Conservation (phyloP, 2,329 filamentous ascomycete species). For the Juglanconis oblonga region DNA sequence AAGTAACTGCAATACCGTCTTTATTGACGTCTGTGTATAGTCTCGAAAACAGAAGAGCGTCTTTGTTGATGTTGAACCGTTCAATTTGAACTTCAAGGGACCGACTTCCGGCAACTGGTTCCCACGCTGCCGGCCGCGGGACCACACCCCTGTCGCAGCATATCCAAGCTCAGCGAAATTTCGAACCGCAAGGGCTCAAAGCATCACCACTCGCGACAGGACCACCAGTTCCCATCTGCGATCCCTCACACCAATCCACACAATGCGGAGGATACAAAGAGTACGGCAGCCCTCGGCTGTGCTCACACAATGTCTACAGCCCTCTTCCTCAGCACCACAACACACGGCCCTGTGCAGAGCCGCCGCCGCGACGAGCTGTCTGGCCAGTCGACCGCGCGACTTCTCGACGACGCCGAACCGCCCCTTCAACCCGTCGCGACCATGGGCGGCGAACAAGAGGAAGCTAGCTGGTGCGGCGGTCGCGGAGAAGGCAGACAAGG, state of each 20-base stretch:
- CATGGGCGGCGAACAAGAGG: background rate
- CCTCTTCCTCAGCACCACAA: constrained; percentile 1
- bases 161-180: constrained; percentile 9
- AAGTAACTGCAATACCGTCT: too few species aligned
- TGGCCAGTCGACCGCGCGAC: constrained; percentile 2
- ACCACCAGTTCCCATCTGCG: background rate
- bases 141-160: background rate
- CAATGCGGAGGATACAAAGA: constrained; percentile 18
- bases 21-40: too few species aligned
- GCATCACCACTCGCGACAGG: background rate
- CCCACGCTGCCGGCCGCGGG: constrained; percentile 3
- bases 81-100: background rate
- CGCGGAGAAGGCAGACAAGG: too few species aligned
- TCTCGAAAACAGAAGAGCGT: too few species aligned
- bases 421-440: background rate
- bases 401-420: constrained; percentile 15
- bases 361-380: background rate
- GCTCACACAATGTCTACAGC: constrained; percentile 13
- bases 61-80: background rate
- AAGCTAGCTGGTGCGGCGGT: too few species aligned
- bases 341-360: constrained; percentile 10
- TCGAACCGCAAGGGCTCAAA: constrained; percentile 2
- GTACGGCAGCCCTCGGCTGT: constrained; percentile 13
- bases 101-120: constrained; percentile 1
- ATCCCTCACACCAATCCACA: background rate